These are phyloP conservation scores for Anthoceros angustus DNA, from an alignment of 225 moss, liverwort and hornwort genomes.

Conservation along the genomic window DNA sequence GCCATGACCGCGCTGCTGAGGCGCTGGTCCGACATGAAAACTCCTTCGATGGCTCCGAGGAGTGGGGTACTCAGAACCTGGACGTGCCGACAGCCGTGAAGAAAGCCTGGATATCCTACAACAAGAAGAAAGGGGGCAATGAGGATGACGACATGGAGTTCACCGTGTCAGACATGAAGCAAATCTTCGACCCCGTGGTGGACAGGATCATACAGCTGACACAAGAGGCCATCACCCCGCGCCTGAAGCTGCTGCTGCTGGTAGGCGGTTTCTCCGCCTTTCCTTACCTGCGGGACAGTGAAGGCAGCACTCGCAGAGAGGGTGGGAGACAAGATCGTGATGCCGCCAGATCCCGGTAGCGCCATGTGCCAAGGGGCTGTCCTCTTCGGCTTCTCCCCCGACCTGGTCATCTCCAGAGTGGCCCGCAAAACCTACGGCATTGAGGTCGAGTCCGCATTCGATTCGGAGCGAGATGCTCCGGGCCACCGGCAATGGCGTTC, in stretches of 20 bases:
- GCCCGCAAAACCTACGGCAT: neutral
- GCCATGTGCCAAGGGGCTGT: neutral
- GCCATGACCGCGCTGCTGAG: too few relatives aligned
- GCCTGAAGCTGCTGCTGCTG: neutral
- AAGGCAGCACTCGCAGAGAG: neutral
- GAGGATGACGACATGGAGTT: too few relatives aligned
- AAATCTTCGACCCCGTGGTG: neutral
- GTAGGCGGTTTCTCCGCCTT: neutral
- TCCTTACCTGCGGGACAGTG: neutral
- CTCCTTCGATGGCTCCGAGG: too few relatives aligned
- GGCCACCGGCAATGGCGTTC: neutral
- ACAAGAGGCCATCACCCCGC: neutral
- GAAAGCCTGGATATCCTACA: constrained; percentile 11
- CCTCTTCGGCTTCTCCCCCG: neutral
- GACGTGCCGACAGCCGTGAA: too few relatives aligned
- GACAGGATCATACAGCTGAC: constrained; percentile 5
- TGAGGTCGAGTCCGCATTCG: neutral
- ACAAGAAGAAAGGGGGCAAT: neutral
- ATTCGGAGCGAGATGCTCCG: neutral
- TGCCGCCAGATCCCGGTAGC: neutral
- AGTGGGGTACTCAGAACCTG: too few relatives aligned
- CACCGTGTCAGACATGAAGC: too few relatives aligned
- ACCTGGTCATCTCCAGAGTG: neutral
- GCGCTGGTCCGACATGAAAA: neutral
- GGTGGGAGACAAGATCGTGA: neutral